Evolutionary conservation across 345 rosid genomes (phyloP), one percentile per base, ranked within the genome.

Genomic region (Rhodamnia rubescens): DNA sequence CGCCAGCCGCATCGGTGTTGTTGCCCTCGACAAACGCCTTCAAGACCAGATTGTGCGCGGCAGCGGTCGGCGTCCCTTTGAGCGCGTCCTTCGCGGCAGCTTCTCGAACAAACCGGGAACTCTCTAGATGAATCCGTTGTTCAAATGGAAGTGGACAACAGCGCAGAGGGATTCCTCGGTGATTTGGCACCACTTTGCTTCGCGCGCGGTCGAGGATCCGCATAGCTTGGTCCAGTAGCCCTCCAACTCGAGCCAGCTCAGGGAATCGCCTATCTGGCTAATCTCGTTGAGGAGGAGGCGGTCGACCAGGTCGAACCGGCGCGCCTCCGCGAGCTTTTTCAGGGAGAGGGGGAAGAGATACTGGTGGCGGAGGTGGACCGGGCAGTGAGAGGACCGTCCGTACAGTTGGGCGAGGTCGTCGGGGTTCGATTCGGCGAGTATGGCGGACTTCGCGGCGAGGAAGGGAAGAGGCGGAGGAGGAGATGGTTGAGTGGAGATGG

Each of bases 281-380:
- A 61, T 61, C 74, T 61, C 40, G 75, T 58, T 50, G 44, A 57
- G 50, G 81, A 89, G 86, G 40, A 88, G 58, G 42, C 85, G 84
- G 13, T 86, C 88, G 44, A 89, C 84, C 27, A 89, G 91, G 81
- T 89, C 91, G 29, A 81, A 58, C 29, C 91, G 89, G 53, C 84
- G 81, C 32, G 91, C 87, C 2, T 84, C 83, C 47, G 86, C 88
- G 75, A 89, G 91, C 86, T 88, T 88, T 83, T 83, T 74, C 86
- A 89, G 80, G 85, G 91, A 88, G 88, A 83, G 61, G 50, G 78
- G 86, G 86, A 84, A 89, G 59, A 86, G 84, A 74, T 87, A 87
- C 74, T 89, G 91, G 82, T 89, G 89, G 87, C 89, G 91, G 85
- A 56, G 85, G 87, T 86, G 85, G 84, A 87, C 83, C 54, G 91